Base-by-base conservation (phyloP, 1,284 basidiomycete genomes). In the Crepidotus sp. region DNA sequence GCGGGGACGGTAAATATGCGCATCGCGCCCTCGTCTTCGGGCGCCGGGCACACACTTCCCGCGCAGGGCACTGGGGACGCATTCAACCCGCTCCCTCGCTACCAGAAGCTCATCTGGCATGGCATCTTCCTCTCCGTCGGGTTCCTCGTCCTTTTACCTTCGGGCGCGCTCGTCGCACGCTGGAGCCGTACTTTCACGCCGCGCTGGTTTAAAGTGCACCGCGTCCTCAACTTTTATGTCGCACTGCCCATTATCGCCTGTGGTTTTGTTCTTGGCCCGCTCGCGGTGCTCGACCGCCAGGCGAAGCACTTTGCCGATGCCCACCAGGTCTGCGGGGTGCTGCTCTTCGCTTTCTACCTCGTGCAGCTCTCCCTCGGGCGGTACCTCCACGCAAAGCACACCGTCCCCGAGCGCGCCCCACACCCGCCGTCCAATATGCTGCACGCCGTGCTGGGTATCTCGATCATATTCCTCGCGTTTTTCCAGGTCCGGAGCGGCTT, bases 171-270 rank as follows among this genome's bases (percentile, higher is more conserved):
- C 36, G 57, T 77, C 15, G 80, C 76, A 2, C 70, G 82, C n/a
- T 77, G 71, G 63, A 68, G 70, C 7, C 65, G 82, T 36, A 75
- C 74, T 0, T 61, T 77, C 46, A 73, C 73, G 21, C 63, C 64
- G 7, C 64, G 62, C 26, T 85, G 82, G 82, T 75, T 83, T 60
- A 70, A 67, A 19, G 62, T 62, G 6, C 78, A 82, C 52, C 69
- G 69, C 60, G 56, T 66, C 35, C 54, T 73, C 49, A 73, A 74
- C 49, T 66, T 70, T 52, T 52, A 63, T 24, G 38, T 76, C 41
- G 71, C 66, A 31, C 54, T 76, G 40, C 74, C 78, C 45, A 61
- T 76, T 35, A 64, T 80, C 40, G 58, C 71, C 4, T 49, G 70
- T 11, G 77, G 74, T 2, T 73, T 71, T 55, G 56, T 70, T 7